Evolutionary conservation across 2,329 filamentous ascomycete species (phyloP).

Genomic region (Coniosporium tulheliwenetii): DNA sequence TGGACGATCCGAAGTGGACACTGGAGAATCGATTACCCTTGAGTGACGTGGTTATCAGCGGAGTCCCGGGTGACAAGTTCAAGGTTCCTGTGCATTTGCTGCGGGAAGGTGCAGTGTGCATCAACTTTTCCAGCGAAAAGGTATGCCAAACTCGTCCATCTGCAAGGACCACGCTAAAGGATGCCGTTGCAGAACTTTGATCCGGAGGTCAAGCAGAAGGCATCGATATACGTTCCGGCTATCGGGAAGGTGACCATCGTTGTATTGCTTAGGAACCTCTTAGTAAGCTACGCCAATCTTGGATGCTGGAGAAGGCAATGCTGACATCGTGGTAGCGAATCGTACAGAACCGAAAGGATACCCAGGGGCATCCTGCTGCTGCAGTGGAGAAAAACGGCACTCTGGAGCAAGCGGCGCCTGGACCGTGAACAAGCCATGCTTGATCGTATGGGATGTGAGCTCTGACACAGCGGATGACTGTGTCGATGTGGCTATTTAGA

Average conservation of each 20-base stretch:
- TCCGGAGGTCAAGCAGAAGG: slow-evolving; percentile 81
- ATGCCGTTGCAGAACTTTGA: slow-evolving; percentile 54
- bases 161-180: slow-evolving; percentile 1
- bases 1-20: slow-evolving; percentile 65
- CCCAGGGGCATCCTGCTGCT: slow-evolving; percentile 11
- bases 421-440: too few species aligned
- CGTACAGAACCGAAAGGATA: slow-evolving; percentile 24
- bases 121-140: slow-evolving; percentile 93
- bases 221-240: slow-evolving; percentile 89
- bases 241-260: slow-evolving; percentile 97
- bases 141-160: slow-evolving; percentile 17
- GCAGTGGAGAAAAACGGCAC: slow-evolving; percentile 7
- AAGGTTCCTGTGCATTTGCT: slow-evolving; percentile 78
- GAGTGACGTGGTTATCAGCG: slow-evolving; percentile 89
- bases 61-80: slow-evolving; percentile 75
- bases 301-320: neutral
- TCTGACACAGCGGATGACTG: too few species aligned
- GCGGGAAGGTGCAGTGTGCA: slow-evolving; percentile 86
- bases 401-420: slow-evolving; percentile 4
- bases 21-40: slow-evolving; percentile 69
- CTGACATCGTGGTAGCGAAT: slow-evolving; percentile 22
- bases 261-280: slow-evolving; percentile 71
- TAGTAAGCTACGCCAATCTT: slow-evolving; percentile 41
- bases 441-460: too few species aligned
- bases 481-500: too few species aligned